phyloP scores from a whole-genome alignment of 2,329 filamentous ascomycete species.

The Metarhizium humberi region DNA sequence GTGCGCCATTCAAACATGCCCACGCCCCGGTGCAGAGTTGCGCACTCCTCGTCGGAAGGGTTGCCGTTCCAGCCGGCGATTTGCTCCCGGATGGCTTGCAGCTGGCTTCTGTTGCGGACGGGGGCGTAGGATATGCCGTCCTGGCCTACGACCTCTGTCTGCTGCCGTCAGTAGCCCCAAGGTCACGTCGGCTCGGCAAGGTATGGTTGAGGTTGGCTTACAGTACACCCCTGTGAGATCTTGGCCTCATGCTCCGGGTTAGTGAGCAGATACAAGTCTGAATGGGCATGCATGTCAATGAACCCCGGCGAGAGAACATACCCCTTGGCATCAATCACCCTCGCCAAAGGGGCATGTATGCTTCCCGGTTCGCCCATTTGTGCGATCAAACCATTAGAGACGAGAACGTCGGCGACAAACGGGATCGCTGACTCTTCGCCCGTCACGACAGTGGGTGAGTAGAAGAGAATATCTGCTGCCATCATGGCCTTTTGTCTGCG shows the following conservation, averaged over 20 bases:
- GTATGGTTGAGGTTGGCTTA: constrained; percentile 1
- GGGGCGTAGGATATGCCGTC: constrained; percentile 16
- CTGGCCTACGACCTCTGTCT: constrained; percentile 16
- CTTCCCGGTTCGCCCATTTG: constrained; percentile 10
- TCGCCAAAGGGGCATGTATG: constrained; percentile 5
- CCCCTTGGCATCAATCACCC: constrained; percentile 11
- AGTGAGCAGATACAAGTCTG: constrained; percentile 15
- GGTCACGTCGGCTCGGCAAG: not conserved
- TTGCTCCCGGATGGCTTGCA: constrained; percentile 13
- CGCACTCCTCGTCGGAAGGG: constrained; percentile 14
- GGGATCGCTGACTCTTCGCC: constrained; percentile 12
- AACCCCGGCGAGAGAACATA: constrained; percentile 13
- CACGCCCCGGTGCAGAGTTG: constrained; percentile 6
- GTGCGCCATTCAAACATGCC: constrained; percentile 15
- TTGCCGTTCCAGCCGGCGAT: constrained; percentile 17
- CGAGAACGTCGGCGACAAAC: constrained; percentile 13
- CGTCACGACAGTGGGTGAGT: constrained; percentile 12
- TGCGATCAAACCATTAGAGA: constrained; percentile 11
- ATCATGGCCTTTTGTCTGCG: not conserved
- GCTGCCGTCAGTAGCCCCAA: not conserved
- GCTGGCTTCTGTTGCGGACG: constrained; percentile 9
- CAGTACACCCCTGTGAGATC: constrained; percentile 16
- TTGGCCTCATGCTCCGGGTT: constrained; percentile 14
- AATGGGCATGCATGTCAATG: constrained; percentile 18
- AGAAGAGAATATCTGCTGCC: constrained; percentile 10